Conservation (phyloP, 495 filamentous ascomycete genomes). For the Daldinia bambusicola region DNA sequence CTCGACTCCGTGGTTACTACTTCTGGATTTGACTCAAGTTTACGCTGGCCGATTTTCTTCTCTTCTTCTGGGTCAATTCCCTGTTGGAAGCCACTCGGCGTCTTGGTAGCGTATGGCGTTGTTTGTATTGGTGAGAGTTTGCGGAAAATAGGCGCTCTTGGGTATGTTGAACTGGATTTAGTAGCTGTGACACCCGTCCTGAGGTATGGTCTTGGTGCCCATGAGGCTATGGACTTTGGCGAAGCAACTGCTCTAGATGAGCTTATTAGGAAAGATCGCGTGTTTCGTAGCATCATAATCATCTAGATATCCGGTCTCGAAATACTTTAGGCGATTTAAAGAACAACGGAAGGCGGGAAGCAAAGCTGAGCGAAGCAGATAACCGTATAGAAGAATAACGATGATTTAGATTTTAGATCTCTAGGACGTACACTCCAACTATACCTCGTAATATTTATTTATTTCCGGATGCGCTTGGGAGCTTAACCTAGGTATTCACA, state of each 20-base stretch:
- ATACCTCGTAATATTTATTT: no score
- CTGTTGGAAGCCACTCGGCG: conserved; percentile 48
- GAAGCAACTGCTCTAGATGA: conserved; percentile 39
- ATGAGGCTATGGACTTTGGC: conserved; percentile 14
- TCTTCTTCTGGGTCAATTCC: conserved; percentile 64
- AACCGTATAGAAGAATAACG: no score
- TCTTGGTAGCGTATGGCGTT: conserved; percentile 45
- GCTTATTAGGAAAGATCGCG: conserved; percentile 48
- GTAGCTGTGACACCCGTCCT: conserved; percentile 6
- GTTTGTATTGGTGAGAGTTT: conserved; percentile 38
- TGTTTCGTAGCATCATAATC: conserved; percentile 51
- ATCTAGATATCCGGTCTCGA: neutral
- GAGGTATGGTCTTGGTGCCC: conserved; percentile 16
- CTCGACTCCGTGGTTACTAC: conserved; percentile 66
- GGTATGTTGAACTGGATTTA: neutral
- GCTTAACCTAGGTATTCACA: neutral
- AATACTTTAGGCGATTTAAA: neutral
- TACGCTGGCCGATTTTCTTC: conserved; percentile 58
- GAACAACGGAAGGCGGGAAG: neutral
- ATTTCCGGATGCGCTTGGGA: no score
- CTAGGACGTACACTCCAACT: no score
- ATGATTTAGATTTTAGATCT: no score
- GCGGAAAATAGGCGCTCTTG: conserved; percentile 14
- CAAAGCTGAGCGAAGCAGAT: neutral
- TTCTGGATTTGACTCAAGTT: conserved; percentile 66